Evolutionary conservation across 345 rosid species (phyloP).

Genomic region (Arabis hirsuta): DNA sequence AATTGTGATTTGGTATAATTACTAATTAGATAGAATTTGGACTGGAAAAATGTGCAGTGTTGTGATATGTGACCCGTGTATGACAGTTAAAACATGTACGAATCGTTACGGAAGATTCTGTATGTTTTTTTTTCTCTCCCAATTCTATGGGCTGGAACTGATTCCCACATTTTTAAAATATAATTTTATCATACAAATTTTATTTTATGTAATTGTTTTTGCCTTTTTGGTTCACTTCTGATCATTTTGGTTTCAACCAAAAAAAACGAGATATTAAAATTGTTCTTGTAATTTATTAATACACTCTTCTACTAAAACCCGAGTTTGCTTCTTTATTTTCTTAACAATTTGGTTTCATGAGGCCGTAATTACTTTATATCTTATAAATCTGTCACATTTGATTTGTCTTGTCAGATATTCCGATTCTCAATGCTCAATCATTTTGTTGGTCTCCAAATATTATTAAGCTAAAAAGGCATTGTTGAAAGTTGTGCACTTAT

Average conservation of each 20-base stretch:
- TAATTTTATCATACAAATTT: not conserved
- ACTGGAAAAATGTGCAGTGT: constrained; percentile 18
- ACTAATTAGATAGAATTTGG: constrained; percentile 4
- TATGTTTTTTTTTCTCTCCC: constrained; percentile 8
- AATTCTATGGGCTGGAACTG: constrained; percentile 17
- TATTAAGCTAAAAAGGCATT: constrained; percentile 23
- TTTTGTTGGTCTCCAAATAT: constrained; percentile 37
- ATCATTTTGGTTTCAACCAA: constrained; percentile 7
- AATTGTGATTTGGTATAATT: not conserved
- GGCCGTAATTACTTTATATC: constrained; percentile 22
- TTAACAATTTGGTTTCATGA: constrained; percentile 11
- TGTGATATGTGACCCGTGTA: constrained; percentile 31
- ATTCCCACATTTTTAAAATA: not conserved
- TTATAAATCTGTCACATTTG: constrained; percentile 40
- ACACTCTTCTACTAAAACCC: not conserved
- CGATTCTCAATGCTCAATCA: constrained; percentile 45
- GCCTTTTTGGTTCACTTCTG: constrained; percentile 2
- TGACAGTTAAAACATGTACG: constrained; percentile 41
- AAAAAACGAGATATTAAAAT: not conserved
- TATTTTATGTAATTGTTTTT: not conserved
- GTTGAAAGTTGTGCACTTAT: constrained; percentile 32
- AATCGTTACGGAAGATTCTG: constrained; percentile 41
- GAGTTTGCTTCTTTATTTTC: not conserved
- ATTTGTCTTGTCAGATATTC: constrained; percentile 43
- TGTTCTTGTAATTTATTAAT: not conserved